Base-by-base conservation (phyloP, 345 rosid genomes). In the Xanthoceras sorbifolium region DNA sequence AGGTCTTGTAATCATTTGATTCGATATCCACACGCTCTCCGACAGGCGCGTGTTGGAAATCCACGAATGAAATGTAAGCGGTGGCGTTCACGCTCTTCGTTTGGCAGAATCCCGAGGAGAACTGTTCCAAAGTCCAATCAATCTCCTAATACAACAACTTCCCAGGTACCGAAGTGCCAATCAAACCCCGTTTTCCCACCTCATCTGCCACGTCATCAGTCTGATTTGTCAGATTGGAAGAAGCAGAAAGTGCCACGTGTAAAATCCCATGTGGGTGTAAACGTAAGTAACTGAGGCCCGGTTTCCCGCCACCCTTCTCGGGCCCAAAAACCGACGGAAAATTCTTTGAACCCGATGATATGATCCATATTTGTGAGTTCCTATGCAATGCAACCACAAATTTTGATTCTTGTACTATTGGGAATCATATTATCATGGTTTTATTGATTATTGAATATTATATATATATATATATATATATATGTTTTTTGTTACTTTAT, bases 241-340 rank as follows among this genome's bases (percentile, higher is more conserved):
- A 29, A 3, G 28, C 2, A 20, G 20, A 38, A 4, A 0, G 0
- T 23, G 66, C 54, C 86, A 86, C 80, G 85, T 77, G 87, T 77
- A 67, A 42, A 8, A 22, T 22, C 60, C 65, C 86, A 78, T 64
- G 85, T 75, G 81, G 81, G 77, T 38, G 48, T 18, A n/a, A n/a
- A n/a, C n/a, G n/a, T 73, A 72, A 38, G 73, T 63, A 67, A 74
- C 57, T 8, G 15, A 34, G 79, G 50, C 57, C 84, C 63, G 42
- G 81, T 73, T 77, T 79, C 87, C 83, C 80, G 83, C 86, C 86
- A 75, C 31, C 77, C 77, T 63, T 73, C 80, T 28, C 57, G 79
- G 82, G 78, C 79, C 75, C 72, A n/a, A 28, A 2, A 57, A 10
- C 64, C 75, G 46, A 17, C 5, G 23, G 5, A 44, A 55, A 54